Evolutionary conservation across 73 alveolate species (phyloP).

Genomic region (Paramecium bursaria): DNA sequence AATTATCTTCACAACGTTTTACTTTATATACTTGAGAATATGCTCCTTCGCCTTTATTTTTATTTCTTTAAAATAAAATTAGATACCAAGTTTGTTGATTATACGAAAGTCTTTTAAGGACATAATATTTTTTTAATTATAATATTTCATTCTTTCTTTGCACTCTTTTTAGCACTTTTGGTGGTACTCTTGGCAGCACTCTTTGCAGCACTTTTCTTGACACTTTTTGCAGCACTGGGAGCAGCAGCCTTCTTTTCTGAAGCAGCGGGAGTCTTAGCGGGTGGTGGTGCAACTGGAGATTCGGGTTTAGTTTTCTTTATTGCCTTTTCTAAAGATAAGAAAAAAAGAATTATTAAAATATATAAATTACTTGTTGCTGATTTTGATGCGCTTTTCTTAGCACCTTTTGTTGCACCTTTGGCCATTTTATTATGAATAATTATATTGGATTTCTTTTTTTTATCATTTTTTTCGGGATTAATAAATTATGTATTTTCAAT

Average conservation of each 20-base stretch:
- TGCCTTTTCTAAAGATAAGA: constrained; percentile 28
- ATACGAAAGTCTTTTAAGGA: constrained; percentile 67
- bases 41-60: constrained; percentile 79
- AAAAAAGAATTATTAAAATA: too few species aligned
- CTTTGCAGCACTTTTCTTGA: constrained; percentile 34
- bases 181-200: constrained; percentile 16
- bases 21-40: constrained; percentile 80
- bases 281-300: constrained; percentile 28
- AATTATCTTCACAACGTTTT: constrained; percentile 76
- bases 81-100: constrained; percentile 63
- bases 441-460: too few species aligned
- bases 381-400: constrained; percentile 58
- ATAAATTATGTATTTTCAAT: too few species aligned
- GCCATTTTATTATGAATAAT: constrained; percentile 42
- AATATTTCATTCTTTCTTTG: constrained; percentile 7
- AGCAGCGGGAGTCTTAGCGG: constrained; percentile 54
- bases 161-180: constrained; percentile 42
- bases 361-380: constrained; percentile 59
- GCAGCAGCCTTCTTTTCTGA: constrained; percentile 41
- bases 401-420: constrained; percentile 8
- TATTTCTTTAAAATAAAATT: not conserved
- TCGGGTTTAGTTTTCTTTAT: not conserved
- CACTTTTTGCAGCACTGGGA: constrained; percentile 43
- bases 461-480: not conserved
- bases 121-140: constrained; percentile 14